Evolutionary conservation across 176 grass and related monocot genomes (phyloP).

Genomic region (Tuctoria greenei): DNA sequence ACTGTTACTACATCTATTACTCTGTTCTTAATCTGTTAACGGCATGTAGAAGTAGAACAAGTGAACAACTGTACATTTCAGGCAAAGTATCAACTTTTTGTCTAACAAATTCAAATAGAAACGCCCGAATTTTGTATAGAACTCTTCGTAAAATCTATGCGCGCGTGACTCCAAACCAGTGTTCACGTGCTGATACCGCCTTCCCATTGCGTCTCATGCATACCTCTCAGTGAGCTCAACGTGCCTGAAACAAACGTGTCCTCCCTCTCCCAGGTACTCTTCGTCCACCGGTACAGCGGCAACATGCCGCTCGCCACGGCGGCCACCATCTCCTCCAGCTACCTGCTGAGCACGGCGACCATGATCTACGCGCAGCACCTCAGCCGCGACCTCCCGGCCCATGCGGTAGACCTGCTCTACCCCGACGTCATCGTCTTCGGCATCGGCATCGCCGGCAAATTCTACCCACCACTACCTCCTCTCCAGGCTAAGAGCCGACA

Average conservation of each 20-base stretch:
- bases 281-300: constrained; percentile 62
- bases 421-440: constrained; percentile 37
- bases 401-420: constrained; percentile 45
- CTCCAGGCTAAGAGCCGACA: constrained; percentile 27
- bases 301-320: constrained; percentile 44
- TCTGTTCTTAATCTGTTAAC: no score
- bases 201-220: no score
- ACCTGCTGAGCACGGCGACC: constrained; percentile 38
- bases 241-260: neutral
- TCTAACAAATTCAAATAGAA: no score
- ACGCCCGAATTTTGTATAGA: no score
- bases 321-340: constrained; percentile 44
- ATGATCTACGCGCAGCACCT: constrained; percentile 69
- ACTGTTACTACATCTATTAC: no score
- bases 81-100: no score
- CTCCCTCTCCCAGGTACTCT: constrained; percentile 50
- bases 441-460: constrained; percentile 61
- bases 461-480: constrained; percentile 82
- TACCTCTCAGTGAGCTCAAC: no score
- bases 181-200: no score
- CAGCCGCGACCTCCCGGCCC: constrained; percentile 35
- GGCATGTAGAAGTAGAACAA: no score
- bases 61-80: no score
- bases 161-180: no score
- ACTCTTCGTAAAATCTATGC: no score